Base-by-base conservation (phyloP, 176 grass and related monocot genomes). In the Carex cristatella region DNA sequence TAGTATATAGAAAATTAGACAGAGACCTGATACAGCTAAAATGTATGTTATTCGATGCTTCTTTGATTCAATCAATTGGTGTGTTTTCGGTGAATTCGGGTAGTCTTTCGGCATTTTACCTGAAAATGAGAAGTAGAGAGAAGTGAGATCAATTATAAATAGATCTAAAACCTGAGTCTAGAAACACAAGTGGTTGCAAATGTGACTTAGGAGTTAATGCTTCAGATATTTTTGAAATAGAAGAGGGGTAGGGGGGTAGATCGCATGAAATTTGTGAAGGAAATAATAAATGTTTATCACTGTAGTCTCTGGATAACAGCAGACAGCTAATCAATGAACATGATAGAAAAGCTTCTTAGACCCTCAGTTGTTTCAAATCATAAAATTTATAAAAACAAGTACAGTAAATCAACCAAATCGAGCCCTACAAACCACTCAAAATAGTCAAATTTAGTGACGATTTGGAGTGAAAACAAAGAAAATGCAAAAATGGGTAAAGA, bases 101-200 rank as follows among this genome's bases (percentile, higher is more conserved):
- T 91, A 91, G 1, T 99, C 96, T 85, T 89, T 95, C 14, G 90
- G 83, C 96, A 99, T 99, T 86, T 75, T 74, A 92, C 77, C 95
- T 98, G 89, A 67, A 91, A 42, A 61, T 70, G 86, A 90, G 62
- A 94, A 88, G 27, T 6, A 88, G 61, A 65, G 37, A 81, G 51
- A 33, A 56, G 58, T 67, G 14, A 64, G 65, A 55, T 69, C 14
- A 40, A 16, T 49, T 32, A 77, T 55, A 15, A 77, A 16, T 65
- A 82, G 60, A 82, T 61, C 57, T 82, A n/a, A 23, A 63, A 63
- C 61, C 40, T 82, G 18, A 81, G 2, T 81, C 35, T 23, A 81
- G 79, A 42, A 81, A 81, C 10, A 62, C 32, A 81, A 61, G 79
- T 33, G 23, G 23, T 23, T 23, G 23, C 23, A 23, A 23, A 23